Conservation (phyloP, 2,329 filamentous ascomycete genomes). For the Fusarium sp. region DNA sequence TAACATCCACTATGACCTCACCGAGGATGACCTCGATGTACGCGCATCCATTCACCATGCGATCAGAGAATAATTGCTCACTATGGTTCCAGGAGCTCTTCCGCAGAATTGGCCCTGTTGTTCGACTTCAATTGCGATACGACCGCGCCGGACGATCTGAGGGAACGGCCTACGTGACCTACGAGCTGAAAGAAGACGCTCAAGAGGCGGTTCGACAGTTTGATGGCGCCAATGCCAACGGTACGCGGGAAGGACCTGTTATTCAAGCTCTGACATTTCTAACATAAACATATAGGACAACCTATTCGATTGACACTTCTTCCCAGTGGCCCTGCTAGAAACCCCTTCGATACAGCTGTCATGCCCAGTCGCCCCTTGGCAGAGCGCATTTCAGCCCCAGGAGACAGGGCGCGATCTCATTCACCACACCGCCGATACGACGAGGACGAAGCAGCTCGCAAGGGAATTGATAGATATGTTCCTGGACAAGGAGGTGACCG, state of each 20-base stretch:
- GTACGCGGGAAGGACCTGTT: conserved; percentile 50
- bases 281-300: conserved; percentile 65
- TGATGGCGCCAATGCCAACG: conserved; percentile 90
- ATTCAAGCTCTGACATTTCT: neutral
- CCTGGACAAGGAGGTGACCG: conserved; percentile 69
- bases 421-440: conserved; percentile 62
- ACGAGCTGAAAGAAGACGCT: conserved; percentile 78
- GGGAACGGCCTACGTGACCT: conserved; percentile 86
- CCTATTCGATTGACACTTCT: conserved; percentile 81
- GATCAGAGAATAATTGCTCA: conserved; percentile 39
- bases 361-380: conserved; percentile 69
- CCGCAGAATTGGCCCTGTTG: conserved; percentile 78
- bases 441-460: conserved; percentile 70
- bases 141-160: conserved; percentile 91
- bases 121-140: conserved; percentile 78
- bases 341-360: conserved; percentile 68
- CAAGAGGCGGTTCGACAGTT: conserved; percentile 81
- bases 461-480: conserved; percentile 83
- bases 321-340: conserved; percentile 62
- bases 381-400: conserved; percentile 69
- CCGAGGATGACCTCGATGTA: conserved; percentile 85
- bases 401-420: conserved; percentile 71
- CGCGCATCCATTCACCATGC: conserved; percentile 15
- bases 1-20: conserved; percentile 93
- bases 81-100: conserved; percentile 76